Percentiles rank a stretch among this genome's conserved stretches.
Conservation (phyloP, 495 filamentous ascomycete genomes). For the Neurospora sp. region DNA sequence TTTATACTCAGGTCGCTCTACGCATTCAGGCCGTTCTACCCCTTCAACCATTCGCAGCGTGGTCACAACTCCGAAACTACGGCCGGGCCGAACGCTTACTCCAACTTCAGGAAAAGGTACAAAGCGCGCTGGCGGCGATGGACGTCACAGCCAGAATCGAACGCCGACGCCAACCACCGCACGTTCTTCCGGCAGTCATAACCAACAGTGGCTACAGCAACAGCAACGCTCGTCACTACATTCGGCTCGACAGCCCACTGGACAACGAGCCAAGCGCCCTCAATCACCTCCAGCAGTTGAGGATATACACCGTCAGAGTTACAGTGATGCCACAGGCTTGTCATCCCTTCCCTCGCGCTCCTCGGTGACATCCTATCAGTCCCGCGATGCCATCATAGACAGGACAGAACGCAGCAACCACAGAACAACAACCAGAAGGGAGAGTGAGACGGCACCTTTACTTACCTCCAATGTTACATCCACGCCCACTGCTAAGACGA, state of each 20-base stretch:
- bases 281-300: neutral
- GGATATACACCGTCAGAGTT: neutral
- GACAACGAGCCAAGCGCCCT: neutral
- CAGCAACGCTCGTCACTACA: neutral
- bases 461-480: neutral
- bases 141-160: neutral
- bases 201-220: neutral
- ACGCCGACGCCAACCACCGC: neutral
- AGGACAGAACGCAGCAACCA: neutral
- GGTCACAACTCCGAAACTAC: neutral
- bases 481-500: neutral
- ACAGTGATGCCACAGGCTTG: neutral
- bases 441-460: neutral
- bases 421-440: neutral
- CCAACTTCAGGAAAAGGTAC: neutral
- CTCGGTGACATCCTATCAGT: neutral
- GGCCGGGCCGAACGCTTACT: neutral
- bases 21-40: neutral
- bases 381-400: neutral
- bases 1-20: neutral
- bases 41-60: neutral
- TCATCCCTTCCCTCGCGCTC: neutral
- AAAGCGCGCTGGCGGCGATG: neutral
- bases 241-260: neutral
- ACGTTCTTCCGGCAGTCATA: neutral